Evolutionary conservation across 2,329 filamentous ascomycete species (phyloP), one percentile per base, ranked within the genome.

Genomic region (Cercospora sp.): DNA sequence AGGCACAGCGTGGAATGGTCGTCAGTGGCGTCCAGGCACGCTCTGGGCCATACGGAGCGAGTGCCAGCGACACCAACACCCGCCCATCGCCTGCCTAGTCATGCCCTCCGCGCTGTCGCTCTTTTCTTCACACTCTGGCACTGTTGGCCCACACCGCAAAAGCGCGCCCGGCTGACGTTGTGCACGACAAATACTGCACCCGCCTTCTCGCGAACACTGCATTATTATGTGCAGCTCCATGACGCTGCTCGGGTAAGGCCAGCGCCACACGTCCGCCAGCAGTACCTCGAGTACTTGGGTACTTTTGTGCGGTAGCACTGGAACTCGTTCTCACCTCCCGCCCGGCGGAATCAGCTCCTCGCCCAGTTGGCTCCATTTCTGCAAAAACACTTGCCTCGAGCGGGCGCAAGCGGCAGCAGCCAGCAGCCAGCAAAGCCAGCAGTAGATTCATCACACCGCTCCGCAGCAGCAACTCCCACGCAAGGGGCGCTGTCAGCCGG

Each of bases 1-100:
- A n/a, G 36, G 36, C 36, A 18, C 23, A 23, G 62, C 30, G 20
- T 64, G 62, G 62, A 53, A 64, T 58, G 62, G 30, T 36, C 45
- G 62, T 64, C 62, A 64, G 62, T 64, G 62, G 62, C 62, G 62
- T 39, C 33, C 62, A 64, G 61, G 48, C 45, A 57, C 39, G 51
- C 36, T 6, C 39, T 51, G 45, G 42, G 60, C 61, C 61, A 64
- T 7, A 64, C 61, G 45, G 48, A 57, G 61, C 51, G 61, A 58
- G 53, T 58, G 53, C 6, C 53, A 58, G 53, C 53, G 4, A 18
- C 53, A 33, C 53, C 53, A 30, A 31, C 53, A n/a, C 26, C 9
- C 30, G 13, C 7, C 30, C 53, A 28, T 23, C 48, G 48, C 26
- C 48, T 58, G 26, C 20, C 23, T n/a, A 10, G 26, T 58, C 53